These are phyloP conservation scores for Tylopilus cervinicoccineus DNA, from an alignment of 768 basidiomycete species.

Conservation along the genomic window DNA sequence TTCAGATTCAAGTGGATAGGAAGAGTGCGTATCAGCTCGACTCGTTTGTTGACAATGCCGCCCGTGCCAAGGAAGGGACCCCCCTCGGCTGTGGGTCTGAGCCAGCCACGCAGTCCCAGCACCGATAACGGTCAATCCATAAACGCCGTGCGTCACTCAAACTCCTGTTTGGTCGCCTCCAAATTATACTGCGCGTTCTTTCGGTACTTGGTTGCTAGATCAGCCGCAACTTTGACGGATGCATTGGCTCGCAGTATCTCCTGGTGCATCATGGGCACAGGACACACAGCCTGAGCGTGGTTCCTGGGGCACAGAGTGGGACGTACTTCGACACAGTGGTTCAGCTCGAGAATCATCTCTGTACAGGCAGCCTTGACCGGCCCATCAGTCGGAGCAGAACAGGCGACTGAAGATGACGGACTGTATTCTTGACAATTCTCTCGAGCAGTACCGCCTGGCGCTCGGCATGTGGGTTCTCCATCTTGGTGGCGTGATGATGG, in stretches of 20 bases:
- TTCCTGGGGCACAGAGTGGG: neutral
- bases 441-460: slow-evolving; percentile 87
- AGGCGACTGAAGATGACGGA: slow-evolving; percentile 33
- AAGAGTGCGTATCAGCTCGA: neutral
- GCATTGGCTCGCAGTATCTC: slow-evolving; percentile 78
- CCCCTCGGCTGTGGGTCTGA: neutral
- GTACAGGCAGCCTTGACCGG: slow-evolving; percentile 83
- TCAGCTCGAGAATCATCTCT: slow-evolving; percentile 84
- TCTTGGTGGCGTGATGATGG: slow-evolving; percentile 28
- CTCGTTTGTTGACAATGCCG: neutral
- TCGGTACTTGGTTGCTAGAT: slow-evolving; percentile 81
- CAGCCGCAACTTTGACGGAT: slow-evolving; percentile 74
- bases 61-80: neutral
- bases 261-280: slow-evolving; percentile 32
- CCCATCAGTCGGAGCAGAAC: neutral
- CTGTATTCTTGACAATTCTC: slow-evolving; percentile 86
- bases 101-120: neutral
- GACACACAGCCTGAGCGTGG: neutral
- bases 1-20: neutral
- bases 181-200: slow-evolving; percentile 93
- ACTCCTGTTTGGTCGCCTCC: slow-evolving; percentile 55
- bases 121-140: neutral
- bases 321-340: slow-evolving; percentile 79
- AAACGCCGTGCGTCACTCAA: neutral
- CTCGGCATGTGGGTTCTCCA: slow-evolving; percentile 97